Evolutionary conservation across 2,329 filamentous ascomycete genomes (phyloP).

Genomic region (Exophiala spinifera): DNA sequence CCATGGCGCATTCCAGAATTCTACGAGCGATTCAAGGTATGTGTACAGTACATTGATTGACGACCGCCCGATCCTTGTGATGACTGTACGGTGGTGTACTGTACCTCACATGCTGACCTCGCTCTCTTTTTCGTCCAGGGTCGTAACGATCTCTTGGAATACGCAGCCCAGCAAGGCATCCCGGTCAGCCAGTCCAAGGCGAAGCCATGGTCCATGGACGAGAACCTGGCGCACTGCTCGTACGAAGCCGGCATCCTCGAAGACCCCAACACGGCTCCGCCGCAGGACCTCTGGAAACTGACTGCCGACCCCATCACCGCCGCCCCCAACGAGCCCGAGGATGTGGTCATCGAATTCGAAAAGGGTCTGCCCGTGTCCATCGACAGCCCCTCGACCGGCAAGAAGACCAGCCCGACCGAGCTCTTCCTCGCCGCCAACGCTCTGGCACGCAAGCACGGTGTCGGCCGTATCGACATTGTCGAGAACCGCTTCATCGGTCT

Average conservation of each 20-base stretch:
- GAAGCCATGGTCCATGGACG: slow-evolving; percentile 58
- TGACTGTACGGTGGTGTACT: too few species aligned
- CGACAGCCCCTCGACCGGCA: slow-evolving; percentile 57
- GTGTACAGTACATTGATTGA: too few species aligned
- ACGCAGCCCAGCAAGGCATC: slow-evolving; percentile 45
- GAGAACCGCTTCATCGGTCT: slow-evolving; percentile 78
- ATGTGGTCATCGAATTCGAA: slow-evolving; percentile 69
- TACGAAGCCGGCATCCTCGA: slow-evolving; percentile 75
- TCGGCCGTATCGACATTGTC: slow-evolving; percentile 77
- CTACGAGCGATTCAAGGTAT: slow-evolving; percentile 44
- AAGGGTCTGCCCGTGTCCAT: slow-evolving; percentile 72
- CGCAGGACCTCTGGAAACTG: slow-evolving; percentile 77
- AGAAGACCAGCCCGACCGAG: slow-evolving; percentile 65
- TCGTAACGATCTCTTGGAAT: slow-evolving; percentile 49
- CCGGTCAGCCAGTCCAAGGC: slow-evolving; percentile 48
- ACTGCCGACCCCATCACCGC: slow-evolving; percentile 39
- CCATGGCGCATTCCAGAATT: slow-evolving; percentile 50
- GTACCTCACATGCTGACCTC: too few species aligned
- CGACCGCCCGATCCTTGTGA: too few species aligned
- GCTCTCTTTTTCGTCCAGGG: slow-evolving; percentile 29
- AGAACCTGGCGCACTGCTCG: slow-evolving; percentile 62
- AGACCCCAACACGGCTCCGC: slow-evolving; percentile 58
- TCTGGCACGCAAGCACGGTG: slow-evolving; percentile 66
- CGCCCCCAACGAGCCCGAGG: slow-evolving; percentile 63
- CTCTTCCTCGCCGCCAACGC: slow-evolving; percentile 60